Evolutionary conservation across 2,329 filamentous ascomycete genomes (phyloP), one percentile per base, ranked within the genome.

Genomic region (Lachnellula arida): DNA sequence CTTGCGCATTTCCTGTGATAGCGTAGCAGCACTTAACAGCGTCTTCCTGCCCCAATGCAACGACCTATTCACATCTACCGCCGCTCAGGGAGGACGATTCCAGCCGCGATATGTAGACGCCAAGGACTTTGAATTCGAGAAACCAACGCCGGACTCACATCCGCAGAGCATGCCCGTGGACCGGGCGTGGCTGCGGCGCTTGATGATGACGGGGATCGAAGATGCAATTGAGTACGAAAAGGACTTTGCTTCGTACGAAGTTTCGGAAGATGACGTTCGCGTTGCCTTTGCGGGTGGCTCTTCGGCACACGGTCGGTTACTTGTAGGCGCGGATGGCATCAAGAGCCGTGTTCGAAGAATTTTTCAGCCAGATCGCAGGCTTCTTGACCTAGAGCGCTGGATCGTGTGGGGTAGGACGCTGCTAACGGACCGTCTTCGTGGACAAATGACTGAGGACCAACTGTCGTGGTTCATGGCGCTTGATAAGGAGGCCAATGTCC

Each of bases 261-360:
- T 61, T 6, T 48, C 43, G 19, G 58, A 63, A 32, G 63, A 53
- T 2, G 46, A 47, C 15, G 64, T 68, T 11, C 53, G 54, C 14
- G 66, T 63, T 12, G 59, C 49, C 15, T 70, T 71, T 53, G 53
- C 54, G 9, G 68, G 70, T 59, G 68, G 67, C 43, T 68, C 64
- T 28, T 42, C 49, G 17, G 67, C 39, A 46, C 37, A 32, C 22
- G 69, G 68, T 32, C 56, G 51, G 51, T 42, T 70, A 2, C 63
- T 71, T 40, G 63, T 70, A 12, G 68, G 68, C n/a, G 68, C 68
- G 14, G 68, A 71, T 49, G 68, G 69, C 17, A 53, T 70, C 49
- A 63, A 52, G 49, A 70, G 67, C 56, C 62, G 63, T 17, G 67
- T 70, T 53, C 68, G 69, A 17, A 64, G 58, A 53, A 67, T 68